Conservation (phyloP, 2,329 filamentous ascomycete species). For the Pestalotiopsis sp. region DNA sequence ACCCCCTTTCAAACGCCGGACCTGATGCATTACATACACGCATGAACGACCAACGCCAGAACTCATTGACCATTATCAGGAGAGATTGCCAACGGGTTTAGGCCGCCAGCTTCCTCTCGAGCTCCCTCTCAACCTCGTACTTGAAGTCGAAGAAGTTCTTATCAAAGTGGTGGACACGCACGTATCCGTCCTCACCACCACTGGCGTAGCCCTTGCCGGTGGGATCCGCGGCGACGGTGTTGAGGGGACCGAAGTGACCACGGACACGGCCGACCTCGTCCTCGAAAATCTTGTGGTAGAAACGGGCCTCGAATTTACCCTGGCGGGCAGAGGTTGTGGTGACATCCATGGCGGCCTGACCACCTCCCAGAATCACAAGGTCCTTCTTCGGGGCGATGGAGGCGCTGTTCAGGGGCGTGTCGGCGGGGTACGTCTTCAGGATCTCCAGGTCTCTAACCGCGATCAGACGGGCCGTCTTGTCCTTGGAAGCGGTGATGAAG, state of each 20-base stretch:
- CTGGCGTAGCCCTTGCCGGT: conserved; percentile 91
- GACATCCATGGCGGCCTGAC: conserved; percentile 98
- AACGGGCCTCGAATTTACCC: conserved; percentile 98
- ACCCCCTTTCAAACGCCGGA: conserved; percentile 15
- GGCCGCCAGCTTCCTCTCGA: conserved; percentile 3
- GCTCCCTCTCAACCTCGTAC: conserved; percentile 97
- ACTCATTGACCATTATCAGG: conserved; percentile 6
- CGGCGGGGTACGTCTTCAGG: conserved; percentile 88
- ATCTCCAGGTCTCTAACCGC: conserved; percentile 85
- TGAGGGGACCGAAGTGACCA: conserved; percentile 95
- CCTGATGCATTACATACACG: conserved; percentile 14
- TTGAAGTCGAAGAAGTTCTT: conserved; percentile 98
- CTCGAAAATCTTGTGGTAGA: conserved; percentile 99
- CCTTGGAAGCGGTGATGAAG: conserved; percentile 97
- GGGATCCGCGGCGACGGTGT: conserved; percentile 94
- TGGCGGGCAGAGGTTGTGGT: conserved; percentile 91
- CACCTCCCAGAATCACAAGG: conserved; percentile 96
- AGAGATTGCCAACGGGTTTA: not conserved
- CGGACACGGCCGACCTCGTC: conserved; percentile 97
- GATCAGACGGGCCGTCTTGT: conserved; percentile 90
- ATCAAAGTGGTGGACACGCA: conserved; percentile 97
- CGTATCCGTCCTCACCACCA: conserved; percentile 97
- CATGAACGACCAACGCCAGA: conserved; percentile 14
- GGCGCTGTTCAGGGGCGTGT: conserved; percentile 96
- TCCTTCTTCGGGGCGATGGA: conserved; percentile 95